Conservation (phyloP, 2,329 filamentous ascomycete species). For the Atkinsonella hypoxylon region DNA sequence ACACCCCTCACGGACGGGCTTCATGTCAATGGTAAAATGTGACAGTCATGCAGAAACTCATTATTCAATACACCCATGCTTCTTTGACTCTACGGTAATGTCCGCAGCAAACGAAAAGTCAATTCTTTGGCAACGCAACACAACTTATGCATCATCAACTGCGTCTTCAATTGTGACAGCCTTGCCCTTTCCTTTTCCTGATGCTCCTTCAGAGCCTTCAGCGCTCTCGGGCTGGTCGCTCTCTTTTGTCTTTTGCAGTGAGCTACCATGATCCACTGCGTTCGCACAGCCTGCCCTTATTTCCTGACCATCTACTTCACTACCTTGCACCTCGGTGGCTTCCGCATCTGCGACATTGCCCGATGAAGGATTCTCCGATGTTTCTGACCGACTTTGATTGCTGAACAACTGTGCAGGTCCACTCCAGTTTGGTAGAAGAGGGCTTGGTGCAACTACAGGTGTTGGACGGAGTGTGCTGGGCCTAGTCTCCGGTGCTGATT, state of each 20-base stretch:
- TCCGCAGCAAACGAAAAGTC: neutral
- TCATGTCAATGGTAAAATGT: too few relatives aligned
- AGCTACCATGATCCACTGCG: neutral
- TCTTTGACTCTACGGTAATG: neutral
- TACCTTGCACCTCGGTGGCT: neutral
- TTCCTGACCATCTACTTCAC: neutral
- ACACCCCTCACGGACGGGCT: too few relatives aligned
- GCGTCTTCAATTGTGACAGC: constrained; percentile 36
- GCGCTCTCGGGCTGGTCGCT: neutral
- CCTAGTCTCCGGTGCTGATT: neutral
- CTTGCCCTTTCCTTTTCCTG: constrained; percentile 30
- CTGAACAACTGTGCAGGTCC: constrained; percentile 36
- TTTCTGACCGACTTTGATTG: constrained; percentile 17
- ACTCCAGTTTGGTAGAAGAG: constrained; percentile 38
- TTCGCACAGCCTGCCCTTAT: neutral
- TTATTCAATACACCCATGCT: too few relatives aligned
- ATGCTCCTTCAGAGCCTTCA: constrained; percentile 1
- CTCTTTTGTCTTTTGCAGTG: neutral
- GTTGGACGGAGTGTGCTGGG: constrained; percentile 11
- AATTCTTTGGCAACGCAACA: neutral
- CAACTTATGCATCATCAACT: constrained; percentile 20
- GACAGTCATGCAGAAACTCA: too few relatives aligned
- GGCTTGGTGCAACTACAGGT: constrained; percentile 34
- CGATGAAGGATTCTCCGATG: constrained; percentile 10
- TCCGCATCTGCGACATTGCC: neutral